These are phyloP conservation scores for Exophiala phaeomuriformis DNA, from an alignment of 2,329 filamentous ascomycete species.

Conservation along the genomic window DNA sequence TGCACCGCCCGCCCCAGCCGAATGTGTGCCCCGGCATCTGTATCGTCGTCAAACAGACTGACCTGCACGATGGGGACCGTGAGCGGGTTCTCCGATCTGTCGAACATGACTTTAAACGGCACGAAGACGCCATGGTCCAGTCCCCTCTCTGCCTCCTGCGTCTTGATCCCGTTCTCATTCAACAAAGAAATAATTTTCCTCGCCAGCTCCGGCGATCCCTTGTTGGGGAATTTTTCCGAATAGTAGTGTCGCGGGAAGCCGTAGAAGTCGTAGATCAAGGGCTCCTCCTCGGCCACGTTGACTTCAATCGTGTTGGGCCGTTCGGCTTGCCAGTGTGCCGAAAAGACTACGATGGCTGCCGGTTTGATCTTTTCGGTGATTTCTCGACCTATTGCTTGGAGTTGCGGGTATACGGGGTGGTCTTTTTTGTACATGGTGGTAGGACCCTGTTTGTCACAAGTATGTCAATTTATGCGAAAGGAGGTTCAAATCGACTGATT, in stretches of 20 bases:
- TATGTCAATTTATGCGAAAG: background rate
- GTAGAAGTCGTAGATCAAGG: slow-evolving; percentile 68
- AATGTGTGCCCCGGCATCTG: slow-evolving; percentile 58
- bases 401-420: slow-evolving; percentile 59
- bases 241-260: slow-evolving; percentile 66
- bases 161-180: slow-evolving; percentile 51
- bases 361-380: slow-evolving; percentile 65
- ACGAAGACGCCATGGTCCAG: slow-evolving; percentile 71
- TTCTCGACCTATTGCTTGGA: slow-evolving; percentile 59
- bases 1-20: slow-evolving; percentile 59
- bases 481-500: too few relatives aligned
- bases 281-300: slow-evolving; percentile 57
- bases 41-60: slow-evolving; percentile 57
- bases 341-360: slow-evolving; percentile 66
- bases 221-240: slow-evolving; percentile 58
- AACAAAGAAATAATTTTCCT: slow-evolving; percentile 52
- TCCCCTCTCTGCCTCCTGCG: slow-evolving; percentile 54
- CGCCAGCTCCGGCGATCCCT: slow-evolving; percentile 54
- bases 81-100: slow-evolving; percentile 56
- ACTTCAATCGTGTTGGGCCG: slow-evolving; percentile 50
- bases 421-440: slow-evolving; percentile 60
- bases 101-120: slow-evolving; percentile 55
- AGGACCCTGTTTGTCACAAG: slow-evolving; percentile 34
- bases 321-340: slow-evolving; percentile 65
- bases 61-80: slow-evolving; percentile 65